Conservation (phyloP, 192 early-diverging fungal species). For the Kappamyces sp. region DNA sequence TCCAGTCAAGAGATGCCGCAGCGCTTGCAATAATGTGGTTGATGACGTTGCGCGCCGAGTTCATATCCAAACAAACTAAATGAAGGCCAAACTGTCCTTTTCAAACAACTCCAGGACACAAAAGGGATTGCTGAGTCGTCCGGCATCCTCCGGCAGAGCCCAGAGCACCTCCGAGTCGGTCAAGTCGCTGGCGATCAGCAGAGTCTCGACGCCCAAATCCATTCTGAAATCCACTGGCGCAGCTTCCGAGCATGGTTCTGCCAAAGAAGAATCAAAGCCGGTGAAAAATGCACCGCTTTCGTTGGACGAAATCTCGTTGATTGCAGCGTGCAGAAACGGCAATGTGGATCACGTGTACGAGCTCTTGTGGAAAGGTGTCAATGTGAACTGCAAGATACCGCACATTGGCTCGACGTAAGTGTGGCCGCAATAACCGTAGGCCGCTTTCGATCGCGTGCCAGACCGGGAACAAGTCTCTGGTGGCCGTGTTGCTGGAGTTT, state of each 20-base stretch:
- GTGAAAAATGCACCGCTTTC: slow-evolving; percentile 7
- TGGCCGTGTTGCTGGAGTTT: slow-evolving; percentile 26
- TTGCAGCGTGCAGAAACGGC: slow-evolving; percentile 23
- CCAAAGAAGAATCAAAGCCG: slow-evolving; percentile 1
- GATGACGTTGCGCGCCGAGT: too few relatives aligned
- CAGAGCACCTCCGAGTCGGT: too few relatives aligned
- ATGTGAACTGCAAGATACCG: slow-evolving; percentile 30
- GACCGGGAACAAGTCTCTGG: slow-evolving; percentile 18
- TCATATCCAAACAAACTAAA: too few relatives aligned
- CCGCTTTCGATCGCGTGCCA: slow-evolving; percentile 30
- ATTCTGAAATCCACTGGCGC: background rate
- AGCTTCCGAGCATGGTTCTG: background rate
- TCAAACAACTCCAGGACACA: too few relatives aligned
- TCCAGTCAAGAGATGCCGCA: too few relatives aligned
- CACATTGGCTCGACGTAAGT: slow-evolving; percentile 26
- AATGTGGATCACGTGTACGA: slow-evolving; percentile 30
- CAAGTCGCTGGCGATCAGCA: too few relatives aligned
- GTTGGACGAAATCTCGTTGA: slow-evolving; percentile 6
- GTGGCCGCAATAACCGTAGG: background rate
- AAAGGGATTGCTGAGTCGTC: too few relatives aligned
- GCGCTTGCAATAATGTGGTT: too few relatives aligned
- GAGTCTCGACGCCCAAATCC: too few relatives aligned
- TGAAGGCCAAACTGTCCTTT: too few relatives aligned
- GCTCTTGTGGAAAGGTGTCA: slow-evolving; percentile 22
- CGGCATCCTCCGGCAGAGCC: too few relatives aligned